phyloP scores from a whole-genome alignment of 73 alveolate genomes.

The Durusdinium trenchii region DNA sequence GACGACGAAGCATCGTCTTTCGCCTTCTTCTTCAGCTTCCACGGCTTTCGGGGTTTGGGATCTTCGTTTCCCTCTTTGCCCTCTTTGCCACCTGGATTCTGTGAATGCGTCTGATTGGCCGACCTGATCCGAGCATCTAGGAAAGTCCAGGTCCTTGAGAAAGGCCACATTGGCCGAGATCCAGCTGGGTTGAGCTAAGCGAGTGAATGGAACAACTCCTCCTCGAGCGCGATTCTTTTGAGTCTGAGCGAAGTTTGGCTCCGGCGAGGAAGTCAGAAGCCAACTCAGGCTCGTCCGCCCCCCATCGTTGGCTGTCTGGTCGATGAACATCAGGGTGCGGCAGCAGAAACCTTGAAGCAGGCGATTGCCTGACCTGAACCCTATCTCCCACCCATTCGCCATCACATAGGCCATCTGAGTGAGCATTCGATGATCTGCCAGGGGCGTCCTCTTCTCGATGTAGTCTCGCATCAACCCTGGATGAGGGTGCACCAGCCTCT shows the following conservation, averaged over 20 bases:
- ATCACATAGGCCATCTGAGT: background rate
- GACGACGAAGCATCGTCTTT: too few species aligned
- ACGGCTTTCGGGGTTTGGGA: too few species aligned
- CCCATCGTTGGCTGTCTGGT: background rate
- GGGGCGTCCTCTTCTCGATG: background rate
- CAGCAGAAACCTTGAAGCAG: background rate
- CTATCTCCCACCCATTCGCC: background rate
- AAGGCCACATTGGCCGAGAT: background rate
- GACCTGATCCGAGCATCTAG: too few species aligned
- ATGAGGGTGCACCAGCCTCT: background rate
- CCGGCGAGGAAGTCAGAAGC: background rate
- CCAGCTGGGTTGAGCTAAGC: background rate
- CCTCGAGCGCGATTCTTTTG: background rate
- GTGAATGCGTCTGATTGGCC: too few species aligned
- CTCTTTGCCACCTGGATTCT: too few species aligned
- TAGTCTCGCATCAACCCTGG: background rate
- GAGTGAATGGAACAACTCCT: background rate
- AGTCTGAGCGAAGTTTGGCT: background rate
- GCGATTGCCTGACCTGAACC: background rate
- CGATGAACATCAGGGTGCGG: background rate
- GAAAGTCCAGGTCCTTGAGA: constrained; percentile 3
- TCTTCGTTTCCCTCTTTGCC: too few species aligned
- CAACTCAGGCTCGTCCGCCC: background rate
- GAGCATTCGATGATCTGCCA: background rate
- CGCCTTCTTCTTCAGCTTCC: too few species aligned